Conservation (phyloP, 1,284 basidiomycete species). For the Meira nashicola region DNA sequence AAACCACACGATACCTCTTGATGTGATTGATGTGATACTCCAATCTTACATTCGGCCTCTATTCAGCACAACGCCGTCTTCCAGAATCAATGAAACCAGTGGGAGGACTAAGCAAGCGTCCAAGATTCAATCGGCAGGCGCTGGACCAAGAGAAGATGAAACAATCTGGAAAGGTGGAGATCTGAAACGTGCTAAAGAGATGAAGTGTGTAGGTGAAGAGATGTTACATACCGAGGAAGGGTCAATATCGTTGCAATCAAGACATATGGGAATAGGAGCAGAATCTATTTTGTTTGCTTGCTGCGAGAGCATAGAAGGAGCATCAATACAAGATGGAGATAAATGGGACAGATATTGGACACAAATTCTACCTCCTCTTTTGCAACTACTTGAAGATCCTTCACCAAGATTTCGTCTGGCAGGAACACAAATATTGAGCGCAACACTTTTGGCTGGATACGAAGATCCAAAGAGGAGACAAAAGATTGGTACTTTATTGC, state of each 20-base stretch:
- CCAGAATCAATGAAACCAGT: background rate
- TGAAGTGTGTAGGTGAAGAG: background rate
- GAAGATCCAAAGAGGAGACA: background rate
- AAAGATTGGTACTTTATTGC: background rate
- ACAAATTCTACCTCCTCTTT: background rate
- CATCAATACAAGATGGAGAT: background rate
- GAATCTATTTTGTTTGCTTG: background rate
- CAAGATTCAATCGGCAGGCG: background rate
- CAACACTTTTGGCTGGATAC: background rate
- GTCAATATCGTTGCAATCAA: background rate
- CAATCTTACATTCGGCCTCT: background rate
- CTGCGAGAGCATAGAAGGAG: background rate
- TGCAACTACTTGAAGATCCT: conserved; percentile 3
- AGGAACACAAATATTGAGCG: background rate
- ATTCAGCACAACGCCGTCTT: background rate
- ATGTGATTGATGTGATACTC: background rate
- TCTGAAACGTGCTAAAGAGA: background rate
- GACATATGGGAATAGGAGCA: background rate
- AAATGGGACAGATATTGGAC: background rate
- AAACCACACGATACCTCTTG: background rate
- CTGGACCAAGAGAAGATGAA: background rate
- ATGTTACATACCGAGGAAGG: background rate
- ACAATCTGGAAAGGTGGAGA: conserved; percentile 4
- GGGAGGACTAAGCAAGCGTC: background rate
- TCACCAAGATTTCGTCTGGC: background rate